These are phyloP conservation scores for Coleophoma cylindrospora DNA, from an alignment of 2,329 filamentous ascomycete genomes.

Conservation along the genomic window DNA sequence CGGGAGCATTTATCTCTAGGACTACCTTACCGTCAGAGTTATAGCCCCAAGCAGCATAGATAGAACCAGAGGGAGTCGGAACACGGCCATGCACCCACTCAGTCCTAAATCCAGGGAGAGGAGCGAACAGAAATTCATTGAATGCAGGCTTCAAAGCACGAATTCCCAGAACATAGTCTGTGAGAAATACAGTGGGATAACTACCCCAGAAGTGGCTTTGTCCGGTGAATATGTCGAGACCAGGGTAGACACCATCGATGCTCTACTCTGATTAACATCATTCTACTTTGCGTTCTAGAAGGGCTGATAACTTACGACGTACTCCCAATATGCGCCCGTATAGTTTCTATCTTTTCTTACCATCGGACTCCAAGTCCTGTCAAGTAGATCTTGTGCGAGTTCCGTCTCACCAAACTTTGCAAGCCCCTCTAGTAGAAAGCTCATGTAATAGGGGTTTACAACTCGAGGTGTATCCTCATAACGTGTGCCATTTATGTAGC, in stretches of 20 bases:
- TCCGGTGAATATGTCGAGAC: conserved; percentile 36
- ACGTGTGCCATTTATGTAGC: conserved; percentile 27
- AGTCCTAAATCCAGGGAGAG: too few species aligned
- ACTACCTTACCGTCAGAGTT: too few species aligned
- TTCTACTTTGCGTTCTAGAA: too few species aligned
- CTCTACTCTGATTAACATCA: too few species aligned
- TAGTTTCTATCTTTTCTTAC: conserved; percentile 28
- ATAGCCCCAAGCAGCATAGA: too few species aligned
- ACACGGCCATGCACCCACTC: too few species aligned
- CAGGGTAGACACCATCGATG: conserved; percentile 29
- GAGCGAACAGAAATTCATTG: too few species aligned
- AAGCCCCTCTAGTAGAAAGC: conserved; percentile 35
- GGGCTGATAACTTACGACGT: conserved; percentile 22
- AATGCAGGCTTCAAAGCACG: background rate
- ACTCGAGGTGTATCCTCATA: conserved; percentile 8
- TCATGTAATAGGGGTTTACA: conserved; percentile 35
- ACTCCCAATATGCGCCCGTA: conserved; percentile 40
- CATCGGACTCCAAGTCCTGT: conserved; percentile 37
- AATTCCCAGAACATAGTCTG: conserved; percentile 21
- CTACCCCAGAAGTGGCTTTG: conserved; percentile 39
- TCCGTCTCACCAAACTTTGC: conserved; percentile 21
- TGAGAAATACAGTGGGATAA: conserved; percentile 39
- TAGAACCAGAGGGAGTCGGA: too few species aligned
- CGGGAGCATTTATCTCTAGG: too few species aligned
- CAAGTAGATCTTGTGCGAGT: conserved; percentile 23